phyloP scores from a whole-genome alignment of 768 basidiomycete species.

The Serendipita sp. region DNA sequence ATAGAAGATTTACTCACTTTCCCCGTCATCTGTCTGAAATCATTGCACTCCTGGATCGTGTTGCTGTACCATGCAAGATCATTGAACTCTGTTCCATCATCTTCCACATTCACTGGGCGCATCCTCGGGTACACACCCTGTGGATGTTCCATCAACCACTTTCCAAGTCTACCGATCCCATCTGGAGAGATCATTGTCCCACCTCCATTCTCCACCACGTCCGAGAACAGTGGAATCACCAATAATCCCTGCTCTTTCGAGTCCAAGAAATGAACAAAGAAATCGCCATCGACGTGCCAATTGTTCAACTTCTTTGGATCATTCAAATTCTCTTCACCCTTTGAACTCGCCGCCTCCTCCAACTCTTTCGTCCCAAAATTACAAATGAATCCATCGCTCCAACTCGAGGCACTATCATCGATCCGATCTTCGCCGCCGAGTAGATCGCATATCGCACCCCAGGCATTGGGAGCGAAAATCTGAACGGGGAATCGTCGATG shows the following conservation, averaged over 20 bases:
- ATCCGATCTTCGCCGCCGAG: slow-evolving; percentile 46
- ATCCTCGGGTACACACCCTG: slow-evolving; percentile 13
- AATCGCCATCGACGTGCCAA: slow-evolving; percentile 32
- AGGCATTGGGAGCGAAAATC: slow-evolving; percentile 40
- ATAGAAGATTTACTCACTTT: slow-evolving; percentile 3
- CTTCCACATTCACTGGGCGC: slow-evolving; percentile 2
- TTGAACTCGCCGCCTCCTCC: slow-evolving; percentile 12
- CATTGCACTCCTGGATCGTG: slow-evolving; percentile 17
- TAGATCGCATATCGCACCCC: slow-evolving; percentile 44
- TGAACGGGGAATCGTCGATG: slow-evolving; percentile 31
- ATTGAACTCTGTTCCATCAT: slow-evolving; percentile 2
- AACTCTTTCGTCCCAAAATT: slow-evolving; percentile 37
- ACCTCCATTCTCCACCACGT: slow-evolving; percentile 38
- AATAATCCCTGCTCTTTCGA: slow-evolving; percentile 50
- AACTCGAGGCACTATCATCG: slow-evolving; percentile 29
- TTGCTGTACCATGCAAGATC: slow-evolving; percentile 24
- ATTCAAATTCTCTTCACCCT: slow-evolving; percentile 30
- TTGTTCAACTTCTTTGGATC: slow-evolving; percentile 35
- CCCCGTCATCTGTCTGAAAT: slow-evolving; percentile 12
- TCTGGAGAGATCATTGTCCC: slow-evolving; percentile 47
- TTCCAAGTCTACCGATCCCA: slow-evolving; percentile 23
- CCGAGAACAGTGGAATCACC: slow-evolving; percentile 44
- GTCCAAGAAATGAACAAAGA: slow-evolving; percentile 31
- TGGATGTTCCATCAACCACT: slow-evolving; percentile 14
- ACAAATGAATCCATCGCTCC: slow-evolving; percentile 48